phyloP scores from a whole-genome alignment of 345 rosid species.

The Viola odorata region DNA sequence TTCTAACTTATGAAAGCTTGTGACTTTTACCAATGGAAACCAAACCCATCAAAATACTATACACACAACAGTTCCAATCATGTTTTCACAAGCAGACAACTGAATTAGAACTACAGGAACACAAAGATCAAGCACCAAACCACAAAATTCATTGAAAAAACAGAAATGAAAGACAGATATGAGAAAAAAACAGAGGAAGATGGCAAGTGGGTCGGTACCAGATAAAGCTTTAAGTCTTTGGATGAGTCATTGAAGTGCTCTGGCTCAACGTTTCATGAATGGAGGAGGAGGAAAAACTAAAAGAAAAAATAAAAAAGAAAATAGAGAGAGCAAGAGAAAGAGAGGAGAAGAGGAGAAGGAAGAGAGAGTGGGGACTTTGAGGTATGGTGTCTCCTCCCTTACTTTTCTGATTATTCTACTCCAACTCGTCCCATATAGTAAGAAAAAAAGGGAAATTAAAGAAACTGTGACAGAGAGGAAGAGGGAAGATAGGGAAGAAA shows the following conservation, averaged over 20 bases:
- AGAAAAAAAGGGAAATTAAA: too few species aligned
- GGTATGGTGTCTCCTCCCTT: background rate
- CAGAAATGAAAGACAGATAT: background rate
- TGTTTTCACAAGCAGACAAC: too few species aligned
- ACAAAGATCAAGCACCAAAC: background rate
- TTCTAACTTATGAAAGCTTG: too few species aligned
- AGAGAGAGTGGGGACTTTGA: background rate
- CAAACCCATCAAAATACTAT: too few species aligned
- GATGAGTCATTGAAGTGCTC: background rate
- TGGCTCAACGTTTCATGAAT: background rate
- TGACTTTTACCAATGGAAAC: too few species aligned
- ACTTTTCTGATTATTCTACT: too few species aligned
- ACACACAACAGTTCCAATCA: too few species aligned
- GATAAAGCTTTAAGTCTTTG: background rate
- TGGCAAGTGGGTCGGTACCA: background rate
- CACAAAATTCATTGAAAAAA: background rate
- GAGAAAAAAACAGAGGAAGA: background rate
- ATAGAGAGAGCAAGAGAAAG: background rate
- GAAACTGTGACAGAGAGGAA: background rate
- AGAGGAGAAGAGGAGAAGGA: background rate
- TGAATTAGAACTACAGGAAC: too few species aligned
- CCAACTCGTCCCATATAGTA: too few species aligned
- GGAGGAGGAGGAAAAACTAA: background rate
- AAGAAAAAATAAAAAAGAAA: background rate
- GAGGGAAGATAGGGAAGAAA: background rate